Evolutionary conservation across 768 basidiomycete species (phyloP), one percentile per base, ranked within the genome.

Genomic region (Collybia nuda): DNA sequence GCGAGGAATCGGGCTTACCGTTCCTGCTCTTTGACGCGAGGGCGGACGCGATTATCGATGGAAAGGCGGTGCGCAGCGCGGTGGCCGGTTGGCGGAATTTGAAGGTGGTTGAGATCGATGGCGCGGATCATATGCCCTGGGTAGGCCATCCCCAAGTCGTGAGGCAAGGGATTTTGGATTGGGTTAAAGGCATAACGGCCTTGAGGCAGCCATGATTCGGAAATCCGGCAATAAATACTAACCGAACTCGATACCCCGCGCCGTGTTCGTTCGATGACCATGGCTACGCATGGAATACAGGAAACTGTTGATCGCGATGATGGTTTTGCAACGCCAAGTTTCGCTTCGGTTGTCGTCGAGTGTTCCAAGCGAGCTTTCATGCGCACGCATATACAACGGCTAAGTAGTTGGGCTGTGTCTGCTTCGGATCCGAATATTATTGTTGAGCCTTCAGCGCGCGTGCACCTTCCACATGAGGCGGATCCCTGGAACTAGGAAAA

Each of bases 61-160:
- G 54, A 7, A 53, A 59, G 21, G 67, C 45, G 44, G 54, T 52
- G 14, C 50, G 63, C 43, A 48, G 61, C n/a, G 57, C 53, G 15
- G 45, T 61, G 29, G 57, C 54, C 32, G 61, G 53, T 6, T 67
- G 67, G 65, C 56, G 49, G 47, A 53, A 65, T 47, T 43, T 59
- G 44, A 60, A 42, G 17, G 49, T 56, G 11, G 56, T 64, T 5
- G 61, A 60, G 36, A 49, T 70, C 11, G 52, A 55, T 6, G 56
- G 65, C 11, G 63, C 59, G 15, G 67, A 64, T 40, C 70, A 70
- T 47, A 60, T 64, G 45, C 58, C 61, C 4, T 67, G 66, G 65
- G 46, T 67, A 41, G 54, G 55, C 29, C 43, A 58, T 26, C 51
- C 61, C 2, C 58, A 55, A 4, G 52, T 37, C 24, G 67, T 67